Conservation (phyloP, 441 rosid species). For the Populus hybrid region DNA sequence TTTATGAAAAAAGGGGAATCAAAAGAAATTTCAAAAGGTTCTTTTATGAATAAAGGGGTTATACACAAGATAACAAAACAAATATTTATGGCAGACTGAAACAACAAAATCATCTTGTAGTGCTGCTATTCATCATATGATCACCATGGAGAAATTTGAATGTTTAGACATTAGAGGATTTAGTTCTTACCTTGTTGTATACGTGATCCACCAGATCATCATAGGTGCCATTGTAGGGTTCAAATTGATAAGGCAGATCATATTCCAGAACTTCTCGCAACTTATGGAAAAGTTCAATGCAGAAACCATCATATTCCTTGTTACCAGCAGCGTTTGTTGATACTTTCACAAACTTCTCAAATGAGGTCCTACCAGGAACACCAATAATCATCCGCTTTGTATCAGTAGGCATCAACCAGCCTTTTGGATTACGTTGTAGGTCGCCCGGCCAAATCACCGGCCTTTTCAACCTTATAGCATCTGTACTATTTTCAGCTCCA, state of each 20-base stretch:
- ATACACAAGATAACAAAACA: too few relatives aligned
- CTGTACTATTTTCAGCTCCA: background rate
- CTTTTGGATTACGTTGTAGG: constrained; percentile 29
- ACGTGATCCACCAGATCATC: constrained; percentile 36
- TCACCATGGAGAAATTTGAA: background rate
- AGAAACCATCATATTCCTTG: constrained; percentile 37
- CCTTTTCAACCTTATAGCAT: constrained; percentile 2
- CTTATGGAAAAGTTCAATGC: constrained; percentile 40
- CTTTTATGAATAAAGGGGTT: too few relatives aligned
- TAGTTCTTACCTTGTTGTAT: constrained; percentile 40
- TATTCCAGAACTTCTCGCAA: constrained; percentile 16
- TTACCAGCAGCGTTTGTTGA: constrained; percentile 11
- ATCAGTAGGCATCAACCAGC: constrained; percentile 39
- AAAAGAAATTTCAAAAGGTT: too few relatives aligned
- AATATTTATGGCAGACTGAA: too few relatives aligned
- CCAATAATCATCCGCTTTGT: constrained; percentile 36
- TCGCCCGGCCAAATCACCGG: constrained; percentile 41
- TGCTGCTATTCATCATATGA: too few relatives aligned
- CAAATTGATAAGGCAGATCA: constrained; percentile 28
- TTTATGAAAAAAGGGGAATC: too few relatives aligned
- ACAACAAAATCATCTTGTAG: too few relatives aligned
- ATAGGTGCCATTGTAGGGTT: constrained; percentile 32
- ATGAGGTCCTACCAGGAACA: constrained; percentile 45
- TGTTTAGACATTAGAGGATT: background rate
- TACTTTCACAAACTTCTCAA: constrained; percentile 41